Evolutionary conservation across 2,329 filamentous ascomycete genomes (phyloP).

Genomic region (Teratosphaeria pseudoeucalypti): DNA sequence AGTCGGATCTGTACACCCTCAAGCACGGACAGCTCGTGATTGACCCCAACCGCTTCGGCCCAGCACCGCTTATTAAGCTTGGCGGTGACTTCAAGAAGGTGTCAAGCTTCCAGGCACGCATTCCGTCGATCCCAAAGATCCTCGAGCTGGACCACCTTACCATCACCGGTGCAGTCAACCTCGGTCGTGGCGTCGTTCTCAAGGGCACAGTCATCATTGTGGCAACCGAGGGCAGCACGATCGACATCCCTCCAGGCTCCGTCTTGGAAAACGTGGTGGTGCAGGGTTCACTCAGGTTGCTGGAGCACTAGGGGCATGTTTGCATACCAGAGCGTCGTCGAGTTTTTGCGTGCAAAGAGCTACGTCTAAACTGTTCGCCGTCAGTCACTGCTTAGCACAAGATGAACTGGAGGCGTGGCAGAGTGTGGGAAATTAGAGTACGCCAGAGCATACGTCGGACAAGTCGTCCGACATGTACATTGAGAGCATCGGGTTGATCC

Average conservation of each 20-base stretch:
- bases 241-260: constrained; percentile 92
- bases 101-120: constrained; percentile 85
- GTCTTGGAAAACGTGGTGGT: constrained; percentile 98
- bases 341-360: background rate
- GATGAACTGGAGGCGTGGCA: background rate
- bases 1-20: constrained; percentile 96
- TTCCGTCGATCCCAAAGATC: constrained; percentile 80
- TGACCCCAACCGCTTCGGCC: constrained; percentile 91
- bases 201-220: constrained; percentile 99
- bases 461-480: background rate
- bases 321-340: background rate
- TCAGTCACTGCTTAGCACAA: background rate
- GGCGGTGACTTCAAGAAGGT: constrained; percentile 99
- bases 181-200: constrained; percentile 86
- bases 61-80: constrained; percentile 96
- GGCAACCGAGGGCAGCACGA: constrained; percentile 92
- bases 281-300: constrained; percentile 78
- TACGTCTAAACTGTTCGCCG: background rate
- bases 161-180: constrained; percentile 93
- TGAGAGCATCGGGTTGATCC: background rate
- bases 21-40: constrained; percentile 98
- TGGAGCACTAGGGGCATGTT: constrained; percentile 49
- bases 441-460: background rate
- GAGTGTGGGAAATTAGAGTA: background rate
- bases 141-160: constrained; percentile 90